A percentile compares a stretch with the other conserved stretches of the same genome.
phyloP scores from a whole-genome alignment of 176 grass and related monocot species.

The Carex myosuroides region DNA sequence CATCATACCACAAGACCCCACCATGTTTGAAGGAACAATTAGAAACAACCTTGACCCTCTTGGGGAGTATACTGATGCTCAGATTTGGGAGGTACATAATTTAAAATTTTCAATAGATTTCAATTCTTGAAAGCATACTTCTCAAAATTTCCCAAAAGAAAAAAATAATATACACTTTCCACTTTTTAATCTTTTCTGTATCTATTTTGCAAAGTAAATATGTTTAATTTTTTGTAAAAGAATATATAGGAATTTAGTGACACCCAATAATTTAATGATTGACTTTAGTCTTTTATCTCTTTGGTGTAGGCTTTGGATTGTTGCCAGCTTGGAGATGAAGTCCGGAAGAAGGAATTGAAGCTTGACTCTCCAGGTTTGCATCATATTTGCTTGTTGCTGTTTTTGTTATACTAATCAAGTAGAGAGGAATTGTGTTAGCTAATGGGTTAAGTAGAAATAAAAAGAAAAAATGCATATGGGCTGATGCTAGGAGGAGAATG shows the following conservation, averaged over 20 bases:
- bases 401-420: not conserved
- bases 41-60: conserved; percentile 88
- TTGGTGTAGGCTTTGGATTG: conserved; percentile 43
- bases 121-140: not conserved
- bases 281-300: not conserved
- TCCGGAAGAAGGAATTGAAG: conserved; percentile 50
- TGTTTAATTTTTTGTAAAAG: not conserved
- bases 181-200: not conserved
- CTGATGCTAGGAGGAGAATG: too few relatives aligned
- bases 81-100: conserved; percentile 78
- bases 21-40: conserved; percentile 84
- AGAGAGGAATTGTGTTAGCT: too few relatives aligned
- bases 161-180: too few relatives aligned
- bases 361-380: conserved; percentile 44
- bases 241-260: not conserved
- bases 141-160: not conserved
- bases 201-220: not conserved
- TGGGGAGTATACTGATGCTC: conserved; percentile 57
- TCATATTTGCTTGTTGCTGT: not conserved
- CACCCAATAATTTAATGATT: not conserved
- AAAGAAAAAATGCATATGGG: too few relatives aligned
- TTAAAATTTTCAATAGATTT: not conserved
- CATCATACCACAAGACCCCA: conserved; percentile 92
- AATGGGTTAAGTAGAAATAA: too few relatives aligned
- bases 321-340: conserved; percentile 68